phyloP scores from a whole-genome alignment of 192 early-diverging fungal genomes.

The Phlyctochytrium arcticum region DNA sequence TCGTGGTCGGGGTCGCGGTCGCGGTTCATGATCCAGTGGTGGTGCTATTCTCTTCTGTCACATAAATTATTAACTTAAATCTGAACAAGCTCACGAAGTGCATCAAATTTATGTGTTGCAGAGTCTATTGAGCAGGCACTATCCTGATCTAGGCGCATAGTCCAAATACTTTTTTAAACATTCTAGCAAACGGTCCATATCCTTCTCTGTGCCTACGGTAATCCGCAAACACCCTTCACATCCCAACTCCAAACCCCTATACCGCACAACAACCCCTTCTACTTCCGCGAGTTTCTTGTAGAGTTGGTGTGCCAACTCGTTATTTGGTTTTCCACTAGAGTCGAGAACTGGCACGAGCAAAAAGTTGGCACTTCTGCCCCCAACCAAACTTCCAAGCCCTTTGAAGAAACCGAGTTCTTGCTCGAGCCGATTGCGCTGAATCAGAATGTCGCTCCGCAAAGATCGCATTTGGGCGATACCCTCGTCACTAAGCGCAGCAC shows the following conservation, averaged over 20 bases:
- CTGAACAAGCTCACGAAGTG: background rate
- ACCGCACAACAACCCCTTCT: slow-evolving; percentile 88
- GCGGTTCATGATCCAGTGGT: background rate
- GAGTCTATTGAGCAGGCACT: background rate
- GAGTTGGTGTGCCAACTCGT: slow-evolving; percentile 63
- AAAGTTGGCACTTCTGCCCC: slow-evolving; percentile 94
- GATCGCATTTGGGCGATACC: slow-evolving; percentile 65
- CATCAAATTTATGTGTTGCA: background rate
- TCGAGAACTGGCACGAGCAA: slow-evolving; percentile 79
- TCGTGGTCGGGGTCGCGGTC: background rate
- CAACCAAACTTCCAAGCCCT: slow-evolving; percentile 71
- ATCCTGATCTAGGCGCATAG: background rate
- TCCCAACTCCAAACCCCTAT: slow-evolving; percentile 86
- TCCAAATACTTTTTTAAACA: slow-evolving; percentile 20
- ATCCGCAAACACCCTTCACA: slow-evolving; percentile 92
- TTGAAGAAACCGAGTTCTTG: slow-evolving; percentile 56
- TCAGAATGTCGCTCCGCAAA: slow-evolving; percentile 54
- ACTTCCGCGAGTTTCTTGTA: slow-evolving; percentile 84
- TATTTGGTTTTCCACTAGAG: slow-evolving; percentile 59
- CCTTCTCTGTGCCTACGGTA: slow-evolving; percentile 84
- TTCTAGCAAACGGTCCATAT: slow-evolving; percentile 70
- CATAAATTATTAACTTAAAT: background rate
- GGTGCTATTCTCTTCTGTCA: background rate
- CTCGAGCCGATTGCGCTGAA: slow-evolving; percentile 68
- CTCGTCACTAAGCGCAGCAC: slow-evolving; percentile 67